A percentile compares a stretch with the other conserved stretches of the same genome.
phyloP scores from a whole-genome alignment of 2,329 filamentous ascomycete genomes.

The Colletotrichum tabaci region DNA sequence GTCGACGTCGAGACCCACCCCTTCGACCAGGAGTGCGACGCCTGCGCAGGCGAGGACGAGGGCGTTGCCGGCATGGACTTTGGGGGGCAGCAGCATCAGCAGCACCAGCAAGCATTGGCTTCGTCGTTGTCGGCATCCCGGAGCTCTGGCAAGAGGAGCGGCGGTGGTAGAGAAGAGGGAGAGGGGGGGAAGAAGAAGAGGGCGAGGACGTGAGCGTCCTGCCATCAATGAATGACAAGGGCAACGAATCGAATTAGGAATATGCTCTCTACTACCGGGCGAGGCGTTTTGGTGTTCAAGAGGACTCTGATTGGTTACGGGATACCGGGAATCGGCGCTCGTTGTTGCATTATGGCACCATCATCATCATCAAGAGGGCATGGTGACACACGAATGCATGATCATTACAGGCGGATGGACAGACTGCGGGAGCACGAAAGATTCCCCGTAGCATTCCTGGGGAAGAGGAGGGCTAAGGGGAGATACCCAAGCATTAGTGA shows the following conservation, averaged over 20 bases:
- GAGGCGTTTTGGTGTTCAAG: slow-evolving; percentile 27
- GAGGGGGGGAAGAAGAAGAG: slow-evolving; percentile 30
- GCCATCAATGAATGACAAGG: background rate
- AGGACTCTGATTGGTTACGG: background rate
- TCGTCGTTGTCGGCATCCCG: background rate
- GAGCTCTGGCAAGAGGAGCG: slow-evolving; percentile 14
- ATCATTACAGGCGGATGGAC: background rate
- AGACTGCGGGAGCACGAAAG: background rate
- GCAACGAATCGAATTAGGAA: slow-evolving; percentile 2
- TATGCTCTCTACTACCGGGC: slow-evolving; percentile 7
- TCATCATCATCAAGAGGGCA: background rate
- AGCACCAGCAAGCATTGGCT: background rate
- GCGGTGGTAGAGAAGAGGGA: slow-evolving; percentile 23
- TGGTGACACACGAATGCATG: slow-evolving; percentile 3
- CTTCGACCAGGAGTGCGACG: slow-evolving; percentile 65
- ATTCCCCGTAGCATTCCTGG: background rate
- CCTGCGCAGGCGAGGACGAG: slow-evolving; percentile 59
- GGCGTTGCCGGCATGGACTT: slow-evolving; percentile 59
- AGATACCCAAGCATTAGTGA: slow-evolving; percentile 18
- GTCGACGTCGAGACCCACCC: slow-evolving; percentile 59
- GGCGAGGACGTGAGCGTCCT: slow-evolving; percentile 27
- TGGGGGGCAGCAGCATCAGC: slow-evolving; percentile 40
- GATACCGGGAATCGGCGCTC: background rate
- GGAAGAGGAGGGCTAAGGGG: background rate
- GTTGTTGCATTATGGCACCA: slow-evolving; percentile 14